These are phyloP conservation scores for Rossbeevera mucosa DNA, from an alignment of 768 basidiomycete genomes.

Conservation along the genomic window DNA sequence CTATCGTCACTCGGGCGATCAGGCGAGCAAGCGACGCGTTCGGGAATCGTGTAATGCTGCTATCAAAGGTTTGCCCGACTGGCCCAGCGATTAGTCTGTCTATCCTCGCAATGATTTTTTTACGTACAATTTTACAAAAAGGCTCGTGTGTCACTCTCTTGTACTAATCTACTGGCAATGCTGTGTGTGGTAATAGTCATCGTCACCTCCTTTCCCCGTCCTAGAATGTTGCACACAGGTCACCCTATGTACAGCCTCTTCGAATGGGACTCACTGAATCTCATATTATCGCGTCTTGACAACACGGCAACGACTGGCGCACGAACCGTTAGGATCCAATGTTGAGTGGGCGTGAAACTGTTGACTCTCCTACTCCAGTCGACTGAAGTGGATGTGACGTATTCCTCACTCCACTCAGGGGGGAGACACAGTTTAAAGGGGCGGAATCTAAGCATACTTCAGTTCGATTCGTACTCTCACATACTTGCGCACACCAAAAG, in stretches of 20 bases:
- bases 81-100: constrained; percentile 43
- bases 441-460: neutral
- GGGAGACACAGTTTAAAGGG: neutral
- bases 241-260: constrained; percentile 34
- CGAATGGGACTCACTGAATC: constrained; percentile 61
- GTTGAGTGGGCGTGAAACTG: no score
- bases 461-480: neutral
- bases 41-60: constrained; percentile 78
- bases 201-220: neutral
- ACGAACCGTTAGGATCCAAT: no score
- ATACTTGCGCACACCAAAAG: neutral
- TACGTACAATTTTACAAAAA: neutral
- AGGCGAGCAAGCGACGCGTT: constrained; percentile 68
- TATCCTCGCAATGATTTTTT: neutral
- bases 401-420: neutral
- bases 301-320: no score
- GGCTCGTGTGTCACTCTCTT: constrained; percentile 1
- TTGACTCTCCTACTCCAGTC: no score
- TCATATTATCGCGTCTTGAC: no score
- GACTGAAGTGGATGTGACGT: no score
- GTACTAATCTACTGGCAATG: constrained; percentile 7
- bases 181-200: neutral
- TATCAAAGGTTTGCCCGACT: constrained; percentile 65
- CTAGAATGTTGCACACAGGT: neutral
- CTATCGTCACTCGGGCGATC: constrained; percentile 71